Percentiles rank a stretch among this genome's conserved stretches.
These are phyloP conservation scores for Nicotiana undulata DNA, from an alignment of 257 asterid genomes.

Conservation along the genomic window DNA sequence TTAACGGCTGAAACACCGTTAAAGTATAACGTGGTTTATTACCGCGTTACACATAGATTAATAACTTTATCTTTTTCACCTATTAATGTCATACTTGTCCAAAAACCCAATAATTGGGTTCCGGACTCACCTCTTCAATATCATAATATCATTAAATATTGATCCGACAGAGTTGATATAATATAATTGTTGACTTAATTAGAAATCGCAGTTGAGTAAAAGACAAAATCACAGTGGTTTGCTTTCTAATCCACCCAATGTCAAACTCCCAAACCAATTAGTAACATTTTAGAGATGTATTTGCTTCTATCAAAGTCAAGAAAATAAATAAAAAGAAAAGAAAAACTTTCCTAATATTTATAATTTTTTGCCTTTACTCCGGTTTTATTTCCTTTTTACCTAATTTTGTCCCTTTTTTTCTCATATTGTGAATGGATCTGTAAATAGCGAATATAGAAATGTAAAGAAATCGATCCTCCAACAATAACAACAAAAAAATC, in stretches of 20 bases:
- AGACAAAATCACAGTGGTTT: not conserved
- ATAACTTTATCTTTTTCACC: too few relatives aligned
- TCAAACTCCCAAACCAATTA: not conserved
- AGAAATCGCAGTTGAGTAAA: not conserved
- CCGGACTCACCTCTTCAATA: too few relatives aligned
- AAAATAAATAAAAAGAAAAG: not conserved
- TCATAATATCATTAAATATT: not conserved
- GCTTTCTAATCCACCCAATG: not conserved
- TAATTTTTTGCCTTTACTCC: too few relatives aligned
- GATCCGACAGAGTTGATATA: not conserved
- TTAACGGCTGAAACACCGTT: too few relatives aligned
- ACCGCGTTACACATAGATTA: too few relatives aligned
- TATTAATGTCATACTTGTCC: too few relatives aligned
- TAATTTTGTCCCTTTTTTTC: not conserved
- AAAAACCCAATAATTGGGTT: too few relatives aligned
- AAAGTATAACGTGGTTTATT: too few relatives aligned
- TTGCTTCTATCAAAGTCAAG: not conserved
- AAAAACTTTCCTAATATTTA: not conserved
- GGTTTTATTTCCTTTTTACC: not conserved
- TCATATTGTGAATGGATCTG: not conserved
- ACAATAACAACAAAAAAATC: too few relatives aligned
- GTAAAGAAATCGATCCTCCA: too few relatives aligned
- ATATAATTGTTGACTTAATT: not conserved
- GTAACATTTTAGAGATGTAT: not conserved
- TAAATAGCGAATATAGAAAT: too few relatives aligned